Percentiles rank a stretch among this genome's conserved stretches.
These are phyloP conservation scores for Hemisphaericaspora subhashii DNA, from an alignment of 1,139 yeast species.

Conservation along the genomic window DNA sequence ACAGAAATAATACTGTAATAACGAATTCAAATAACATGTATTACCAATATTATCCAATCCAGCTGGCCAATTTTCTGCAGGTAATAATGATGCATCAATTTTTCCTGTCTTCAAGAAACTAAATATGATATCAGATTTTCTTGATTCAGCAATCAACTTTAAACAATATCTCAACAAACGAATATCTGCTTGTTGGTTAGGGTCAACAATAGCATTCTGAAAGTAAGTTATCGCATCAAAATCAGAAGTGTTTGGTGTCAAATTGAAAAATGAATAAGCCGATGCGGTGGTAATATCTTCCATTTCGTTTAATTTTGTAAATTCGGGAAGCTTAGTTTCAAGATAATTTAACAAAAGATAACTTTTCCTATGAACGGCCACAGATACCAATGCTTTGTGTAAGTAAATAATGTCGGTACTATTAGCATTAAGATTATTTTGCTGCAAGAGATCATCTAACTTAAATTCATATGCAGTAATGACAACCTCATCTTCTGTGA, in stretches of 20 bases:
- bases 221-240: slow-evolving; percentile 56
- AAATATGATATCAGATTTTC: slow-evolving; percentile 51
- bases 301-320: slow-evolving; percentile 18
- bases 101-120: slow-evolving; percentile 58
- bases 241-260: slow-evolving; percentile 49
- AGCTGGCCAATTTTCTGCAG: slow-evolving; percentile 76
- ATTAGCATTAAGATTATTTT: slow-evolving; percentile 51
- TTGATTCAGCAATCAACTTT: slow-evolving; percentile 45
- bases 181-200: slow-evolving; percentile 30
- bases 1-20: slow-evolving; percentile 85
- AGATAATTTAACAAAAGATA: slow-evolving; percentile 46
- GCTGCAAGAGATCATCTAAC: slow-evolving; percentile 59
- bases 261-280: slow-evolving; percentile 46
- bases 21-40: slow-evolving; percentile 89
- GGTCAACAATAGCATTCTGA: slow-evolving; percentile 37
- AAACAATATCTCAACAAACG: slow-evolving; percentile 52
- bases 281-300: slow-evolving; percentile 20
- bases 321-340: slow-evolving; percentile 42
- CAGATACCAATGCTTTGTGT: slow-evolving; percentile 38
- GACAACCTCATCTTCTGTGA: slow-evolving; percentile 75
- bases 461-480: slow-evolving; percentile 69
- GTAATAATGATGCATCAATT: slow-evolving; percentile 59
- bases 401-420: slow-evolving; percentile 42
- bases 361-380: slow-evolving; percentile 43
- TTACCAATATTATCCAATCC: slow-evolving; percentile 94